Evolutionary conservation across 805 yeast species (phyloP).

Genomic region (Metschnikowia hibisci): DNA sequence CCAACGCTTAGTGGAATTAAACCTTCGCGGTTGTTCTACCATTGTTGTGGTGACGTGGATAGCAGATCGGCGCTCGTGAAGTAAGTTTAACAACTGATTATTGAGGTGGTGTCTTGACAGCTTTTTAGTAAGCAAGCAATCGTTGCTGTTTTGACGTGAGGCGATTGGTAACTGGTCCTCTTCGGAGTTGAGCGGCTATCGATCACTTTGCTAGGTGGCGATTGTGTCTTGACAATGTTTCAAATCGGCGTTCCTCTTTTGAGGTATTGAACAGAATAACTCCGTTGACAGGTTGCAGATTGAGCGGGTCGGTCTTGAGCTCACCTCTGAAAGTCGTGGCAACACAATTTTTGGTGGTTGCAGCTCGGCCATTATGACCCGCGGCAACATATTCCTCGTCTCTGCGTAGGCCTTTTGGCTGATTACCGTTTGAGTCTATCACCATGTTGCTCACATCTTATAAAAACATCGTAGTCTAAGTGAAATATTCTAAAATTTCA

Average conservation of each 20-base stretch:
- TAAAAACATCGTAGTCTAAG: neutral
- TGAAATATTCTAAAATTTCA: neutral
- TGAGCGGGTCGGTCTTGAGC: conserved; percentile 62
- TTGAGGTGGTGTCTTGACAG: conserved; percentile 49
- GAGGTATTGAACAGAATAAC: conserved; percentile 72
- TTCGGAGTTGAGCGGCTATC: conserved; percentile 51
- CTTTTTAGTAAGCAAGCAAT: conserved; percentile 19
- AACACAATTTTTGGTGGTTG: conserved; percentile 29
- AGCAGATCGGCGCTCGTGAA: conserved; percentile 75
- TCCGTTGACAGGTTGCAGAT: conserved; percentile 97
- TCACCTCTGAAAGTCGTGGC: conserved; percentile 37
- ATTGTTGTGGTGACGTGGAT: conserved; percentile 35
- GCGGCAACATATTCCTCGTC: conserved; percentile 99
- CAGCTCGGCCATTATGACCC: conserved; percentile 64
- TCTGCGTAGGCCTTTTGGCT: conserved; percentile 90
- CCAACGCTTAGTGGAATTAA: conserved; percentile 32
- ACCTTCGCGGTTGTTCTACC: conserved; percentile 27
- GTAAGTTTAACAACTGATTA: conserved; percentile 47
- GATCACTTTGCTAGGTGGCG: conserved; percentile 18
- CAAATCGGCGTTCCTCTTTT: conserved; percentile 17
- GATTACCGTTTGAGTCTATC: conserved; percentile 94
- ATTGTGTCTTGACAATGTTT: conserved; percentile 5
- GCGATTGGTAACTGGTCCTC: conserved; percentile 34
- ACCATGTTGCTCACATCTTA: conserved; percentile 93
- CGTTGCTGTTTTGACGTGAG: conserved; percentile 13